phyloP scores from a whole-genome alignment of 768 basidiomycete species.

The Lyophyllum shimeji region DNA sequence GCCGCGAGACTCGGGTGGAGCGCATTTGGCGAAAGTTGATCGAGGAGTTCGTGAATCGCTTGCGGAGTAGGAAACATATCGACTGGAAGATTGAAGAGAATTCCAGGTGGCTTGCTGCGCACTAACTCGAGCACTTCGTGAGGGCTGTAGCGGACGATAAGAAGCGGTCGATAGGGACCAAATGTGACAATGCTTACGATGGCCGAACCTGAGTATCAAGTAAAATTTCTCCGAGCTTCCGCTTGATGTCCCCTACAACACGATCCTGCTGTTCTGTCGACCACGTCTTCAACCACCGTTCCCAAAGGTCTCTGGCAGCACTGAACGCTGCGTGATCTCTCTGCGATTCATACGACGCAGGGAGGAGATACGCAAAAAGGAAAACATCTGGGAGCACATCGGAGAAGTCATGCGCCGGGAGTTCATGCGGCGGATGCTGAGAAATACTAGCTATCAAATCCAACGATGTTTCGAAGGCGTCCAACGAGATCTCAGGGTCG shows the following conservation, averaged over 20 bases:
- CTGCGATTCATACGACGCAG: conserved; percentile 28
- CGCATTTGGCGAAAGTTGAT: conserved; percentile 43
- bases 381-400: conserved; percentile 44
- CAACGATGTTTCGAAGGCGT: conserved; percentile 27
- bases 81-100: conserved; percentile 37
- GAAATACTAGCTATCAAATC: conserved; percentile 32
- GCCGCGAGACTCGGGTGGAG: conserved; percentile 58
- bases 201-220: conserved; percentile 36
- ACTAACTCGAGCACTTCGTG: conserved; percentile 44
- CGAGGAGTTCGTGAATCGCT: conserved; percentile 48
- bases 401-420: conserved; percentile 15
- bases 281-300: conserved; percentile 24
- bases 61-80: conserved; percentile 53
- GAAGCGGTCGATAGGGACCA: not conserved
- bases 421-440: conserved; percentile 13
- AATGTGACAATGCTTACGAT: conserved; percentile 26
- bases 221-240: conserved; percentile 40
- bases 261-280: conserved; percentile 20
- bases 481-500: conserved; percentile 21
- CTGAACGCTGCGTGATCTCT: conserved; percentile 19
- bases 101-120: conserved; percentile 31
- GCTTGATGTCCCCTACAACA: conserved; percentile 37
- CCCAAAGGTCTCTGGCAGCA: conserved; percentile 35
- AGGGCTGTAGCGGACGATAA: conserved; percentile 32
- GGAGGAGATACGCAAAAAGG: conserved; percentile 47